Evolutionary conservation across 73 alveolate genomes (phyloP).

Genomic region (Paramecium tetraurelia): DNA sequence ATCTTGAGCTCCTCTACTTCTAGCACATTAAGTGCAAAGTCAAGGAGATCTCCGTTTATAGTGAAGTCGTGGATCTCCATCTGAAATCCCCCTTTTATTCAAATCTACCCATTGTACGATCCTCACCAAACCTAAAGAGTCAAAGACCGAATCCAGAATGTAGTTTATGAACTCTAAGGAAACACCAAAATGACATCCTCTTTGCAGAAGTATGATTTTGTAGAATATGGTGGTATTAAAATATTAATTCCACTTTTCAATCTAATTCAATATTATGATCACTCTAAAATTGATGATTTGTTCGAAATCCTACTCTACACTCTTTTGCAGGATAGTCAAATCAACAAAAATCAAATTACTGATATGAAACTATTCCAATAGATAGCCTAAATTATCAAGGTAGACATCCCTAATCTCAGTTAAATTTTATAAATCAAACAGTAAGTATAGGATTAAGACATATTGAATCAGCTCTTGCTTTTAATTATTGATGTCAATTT

Average conservation of each 20-base stretch:
- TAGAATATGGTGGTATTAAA: neutral
- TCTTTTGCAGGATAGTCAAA: neutral
- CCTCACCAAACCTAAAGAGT: neutral
- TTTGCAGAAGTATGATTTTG: neutral
- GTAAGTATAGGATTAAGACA: neutral
- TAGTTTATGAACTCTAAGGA: neutral
- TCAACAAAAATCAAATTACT: neutral
- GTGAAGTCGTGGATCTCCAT: neutral
- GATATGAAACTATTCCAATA: neutral
- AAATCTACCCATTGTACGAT: neutral
- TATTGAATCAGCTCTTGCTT: neutral
- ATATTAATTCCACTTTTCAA: neutral
- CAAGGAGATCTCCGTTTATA: neutral
- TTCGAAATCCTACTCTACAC: neutral
- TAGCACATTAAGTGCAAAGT: neutral
- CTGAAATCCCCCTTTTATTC: neutral
- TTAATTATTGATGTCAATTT: neutral
- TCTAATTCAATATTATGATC: neutral
- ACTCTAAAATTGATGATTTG: neutral
- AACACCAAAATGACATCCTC: neutral
- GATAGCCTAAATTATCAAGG: neutral
- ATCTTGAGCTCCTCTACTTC: neutral
- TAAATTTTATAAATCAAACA: neutral
- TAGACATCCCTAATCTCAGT: neutral
- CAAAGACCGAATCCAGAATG: neutral